Percentiles rank a stretch among this genome's conserved stretches.
Conservation (phyloP, 2,329 filamentous ascomycete genomes). For the Xylaria sp. region DNA sequence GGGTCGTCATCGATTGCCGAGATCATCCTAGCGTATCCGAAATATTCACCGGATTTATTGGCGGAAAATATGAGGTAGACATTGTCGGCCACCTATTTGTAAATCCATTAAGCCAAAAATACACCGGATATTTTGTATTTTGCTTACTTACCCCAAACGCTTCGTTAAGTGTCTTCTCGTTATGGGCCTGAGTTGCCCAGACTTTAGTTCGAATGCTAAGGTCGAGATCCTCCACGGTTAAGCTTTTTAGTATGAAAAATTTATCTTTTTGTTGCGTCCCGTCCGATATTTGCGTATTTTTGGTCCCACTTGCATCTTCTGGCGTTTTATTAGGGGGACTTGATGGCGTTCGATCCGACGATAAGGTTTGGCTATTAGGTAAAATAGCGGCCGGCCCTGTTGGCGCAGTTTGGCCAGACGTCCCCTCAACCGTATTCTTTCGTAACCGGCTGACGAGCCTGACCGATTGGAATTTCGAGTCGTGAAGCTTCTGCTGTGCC, state of each 20-base stretch:
- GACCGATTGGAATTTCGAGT: slow-evolving; percentile 88
- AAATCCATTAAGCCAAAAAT: slow-evolving; percentile 27
- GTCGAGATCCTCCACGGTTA: slow-evolving; percentile 91
- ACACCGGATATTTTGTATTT: neutral
- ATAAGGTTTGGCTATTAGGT: slow-evolving; percentile 39
- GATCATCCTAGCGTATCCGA: slow-evolving; percentile 91
- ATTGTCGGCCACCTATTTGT: slow-evolving; percentile 74
- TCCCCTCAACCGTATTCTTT: slow-evolving; percentile 58
- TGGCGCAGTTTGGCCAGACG: slow-evolving; percentile 61
- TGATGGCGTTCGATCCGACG: slow-evolving; percentile 36
- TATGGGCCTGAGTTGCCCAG: slow-evolving; percentile 96
- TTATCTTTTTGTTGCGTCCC: slow-evolving; percentile 67
- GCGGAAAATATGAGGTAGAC: slow-evolving; percentile 96
- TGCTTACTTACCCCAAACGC: slow-evolving; percentile 75
- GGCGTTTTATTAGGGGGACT: slow-evolving; percentile 34
- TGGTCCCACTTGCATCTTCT: slow-evolving; percentile 38
- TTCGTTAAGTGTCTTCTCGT: slow-evolving; percentile 83
- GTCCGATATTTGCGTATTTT: slow-evolving; percentile 37
- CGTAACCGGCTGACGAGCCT: slow-evolving; percentile 86
- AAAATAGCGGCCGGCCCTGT: slow-evolving; percentile 64
- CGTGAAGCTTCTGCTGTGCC: slow-evolving; percentile 87
- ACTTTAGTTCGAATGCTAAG: slow-evolving; percentile 86
- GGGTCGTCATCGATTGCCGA: slow-evolving; percentile 85
- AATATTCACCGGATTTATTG: slow-evolving; percentile 97
- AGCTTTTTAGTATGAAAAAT: slow-evolving; percentile 93